These are phyloP conservation scores for Neurospora sp. DNA, from an alignment of 495 filamentous ascomycete species.

Conservation along the genomic window DNA sequence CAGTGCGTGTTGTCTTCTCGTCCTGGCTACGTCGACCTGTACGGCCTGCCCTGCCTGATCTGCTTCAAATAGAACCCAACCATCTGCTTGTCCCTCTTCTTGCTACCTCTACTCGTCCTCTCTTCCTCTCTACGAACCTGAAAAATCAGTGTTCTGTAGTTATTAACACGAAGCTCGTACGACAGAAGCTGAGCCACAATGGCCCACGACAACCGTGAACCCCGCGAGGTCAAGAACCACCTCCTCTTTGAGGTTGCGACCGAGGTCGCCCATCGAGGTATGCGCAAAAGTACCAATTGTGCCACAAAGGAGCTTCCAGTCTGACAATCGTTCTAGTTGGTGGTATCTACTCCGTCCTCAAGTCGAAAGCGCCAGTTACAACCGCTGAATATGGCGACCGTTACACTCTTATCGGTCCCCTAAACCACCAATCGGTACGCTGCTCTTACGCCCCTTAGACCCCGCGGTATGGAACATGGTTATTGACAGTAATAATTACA, in stretches of 20 bases:
- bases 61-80: background rate
- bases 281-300: slow-evolving; percentile 8
- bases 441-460: background rate
- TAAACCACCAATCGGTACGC: slow-evolving; percentile 79
- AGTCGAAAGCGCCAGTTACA: slow-evolving; percentile 96
- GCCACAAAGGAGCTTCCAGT: background rate
- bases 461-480: background rate
- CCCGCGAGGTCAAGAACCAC: slow-evolving; percentile 41
- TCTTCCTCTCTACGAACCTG: background rate
- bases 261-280: slow-evolving; percentile 92
- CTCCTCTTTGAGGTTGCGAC: slow-evolving; percentile 89
- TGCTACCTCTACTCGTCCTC: background rate
- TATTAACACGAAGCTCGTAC: background rate
- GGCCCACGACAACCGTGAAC: slow-evolving; percentile 25
- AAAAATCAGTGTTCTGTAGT: background rate
- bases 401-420: slow-evolving; percentile 89
- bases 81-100: background rate
- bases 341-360: slow-evolving; percentile 97
- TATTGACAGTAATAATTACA: slow-evolving; percentile 23
- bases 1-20: background rate
- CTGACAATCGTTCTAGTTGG: slow-evolving; percentile 52
- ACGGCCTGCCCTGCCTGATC: background rate
- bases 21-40: background rate
- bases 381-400: slow-evolving; percentile 97
- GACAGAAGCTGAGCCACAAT: slow-evolving; percentile 8